Evolutionary conservation across 2,329 filamentous ascomycete genomes (phyloP).

Genomic region (Hirsutella thompsonii): DNA sequence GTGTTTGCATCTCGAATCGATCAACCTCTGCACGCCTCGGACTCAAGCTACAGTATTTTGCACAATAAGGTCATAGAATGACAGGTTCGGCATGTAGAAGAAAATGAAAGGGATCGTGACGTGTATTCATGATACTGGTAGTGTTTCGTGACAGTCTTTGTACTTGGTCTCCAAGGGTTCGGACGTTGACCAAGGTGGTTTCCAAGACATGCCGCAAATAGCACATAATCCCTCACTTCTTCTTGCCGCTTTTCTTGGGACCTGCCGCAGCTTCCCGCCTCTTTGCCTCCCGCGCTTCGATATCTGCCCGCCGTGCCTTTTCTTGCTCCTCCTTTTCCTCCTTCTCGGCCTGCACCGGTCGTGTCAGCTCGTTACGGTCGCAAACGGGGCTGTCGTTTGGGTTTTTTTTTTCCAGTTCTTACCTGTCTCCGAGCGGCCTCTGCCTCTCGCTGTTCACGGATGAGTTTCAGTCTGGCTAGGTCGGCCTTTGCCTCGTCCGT

Average conservation of each 20-base stretch:
- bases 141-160: neutral
- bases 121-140: neutral
- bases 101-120: neutral
- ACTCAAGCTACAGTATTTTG: too few species aligned
- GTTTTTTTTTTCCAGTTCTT: too few species aligned
- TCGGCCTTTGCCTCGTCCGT: conserved; percentile 91
- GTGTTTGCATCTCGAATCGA: too few species aligned
- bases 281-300: conserved; percentile 43
- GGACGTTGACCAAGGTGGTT: too few species aligned
- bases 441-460: conserved; percentile 75
- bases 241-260: conserved; percentile 35
- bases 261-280: conserved; percentile 38
- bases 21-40: too few species aligned
- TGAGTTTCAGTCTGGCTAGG: conserved; percentile 66
- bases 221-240: conserved; percentile 18
- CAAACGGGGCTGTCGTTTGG: too few species aligned
- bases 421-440: conserved; percentile 75
- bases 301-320: conserved; percentile 32
- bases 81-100: too few species aligned
- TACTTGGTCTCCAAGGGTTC: neutral
- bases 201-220: neutral
- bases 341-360: conserved; percentile 36
- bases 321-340: conserved; percentile 42
- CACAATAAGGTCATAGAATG: too few species aligned
- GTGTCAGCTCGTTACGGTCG: too few species aligned